Conservation (phyloP, 2,329 filamentous ascomycete species). For the Ophiostoma triangulosporum region DNA sequence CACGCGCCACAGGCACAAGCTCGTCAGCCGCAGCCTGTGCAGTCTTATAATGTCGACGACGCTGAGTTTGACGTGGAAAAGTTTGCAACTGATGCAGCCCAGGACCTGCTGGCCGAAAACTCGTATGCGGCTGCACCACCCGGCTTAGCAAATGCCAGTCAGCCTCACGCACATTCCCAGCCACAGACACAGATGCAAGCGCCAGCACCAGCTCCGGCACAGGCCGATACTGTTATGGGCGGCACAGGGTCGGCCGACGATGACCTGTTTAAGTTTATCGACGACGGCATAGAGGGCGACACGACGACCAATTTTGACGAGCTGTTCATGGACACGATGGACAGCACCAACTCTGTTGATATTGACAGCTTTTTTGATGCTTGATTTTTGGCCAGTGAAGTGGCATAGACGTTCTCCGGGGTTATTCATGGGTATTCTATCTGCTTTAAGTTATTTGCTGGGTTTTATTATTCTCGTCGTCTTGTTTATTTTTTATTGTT, state of each 20-base stretch:
- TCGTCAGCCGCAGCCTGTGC: not conserved
- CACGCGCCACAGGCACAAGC: not conserved
- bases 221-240: not conserved
- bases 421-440: not conserved
- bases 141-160: not conserved
- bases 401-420: no score
- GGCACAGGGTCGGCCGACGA: constrained; percentile 16
- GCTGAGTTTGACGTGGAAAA: constrained; percentile 31
- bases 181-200: constrained; percentile 3
- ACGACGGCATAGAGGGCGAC: constrained; percentile 26
- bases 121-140: constrained; percentile 3
- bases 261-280: constrained; percentile 33
- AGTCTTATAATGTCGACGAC: no score
- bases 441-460: not conserved
- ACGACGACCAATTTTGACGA: constrained; percentile 35
- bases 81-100: constrained; percentile 23
- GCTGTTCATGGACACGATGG: constrained; percentile 35
- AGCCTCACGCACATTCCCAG: not conserved
- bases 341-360: constrained; percentile 28
- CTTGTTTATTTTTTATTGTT: not conserved
- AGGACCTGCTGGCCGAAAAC: constrained; percentile 15
- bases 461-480: not conserved
- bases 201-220: not conserved
- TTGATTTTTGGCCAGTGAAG: not conserved
- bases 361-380: constrained; percentile 14